Percentiles rank a stretch among this genome's conserved stretches.
These are phyloP conservation scores for Aspergillus piperis DNA, from an alignment of 2,329 filamentous ascomycete genomes.

Conservation along the genomic window DNA sequence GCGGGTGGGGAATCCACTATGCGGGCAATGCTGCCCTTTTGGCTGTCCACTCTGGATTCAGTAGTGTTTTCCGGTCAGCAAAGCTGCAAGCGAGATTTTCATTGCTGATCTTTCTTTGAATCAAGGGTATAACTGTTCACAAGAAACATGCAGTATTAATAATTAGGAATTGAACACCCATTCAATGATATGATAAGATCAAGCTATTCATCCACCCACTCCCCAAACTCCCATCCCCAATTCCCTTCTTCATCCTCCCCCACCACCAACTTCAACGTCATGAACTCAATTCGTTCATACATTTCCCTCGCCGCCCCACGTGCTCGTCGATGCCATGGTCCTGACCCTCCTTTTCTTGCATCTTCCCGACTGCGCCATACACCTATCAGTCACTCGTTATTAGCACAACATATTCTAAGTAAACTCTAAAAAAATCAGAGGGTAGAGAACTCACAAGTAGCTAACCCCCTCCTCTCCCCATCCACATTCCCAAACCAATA, in stretches of 20 bases:
- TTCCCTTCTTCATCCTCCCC: conserved; percentile 54
- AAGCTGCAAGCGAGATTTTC: no score
- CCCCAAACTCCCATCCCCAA: conserved; percentile 63
- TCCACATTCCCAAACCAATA: conserved; percentile 88
- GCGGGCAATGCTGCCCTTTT: conserved; percentile 12
- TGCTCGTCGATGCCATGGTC: conserved; percentile 59
- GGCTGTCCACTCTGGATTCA: background rate
- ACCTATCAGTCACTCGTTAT: conserved; percentile 49
- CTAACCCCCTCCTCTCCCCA: conserved; percentile 71
- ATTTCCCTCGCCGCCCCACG: conserved; percentile 50
- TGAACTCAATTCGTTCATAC: conserved; percentile 67
- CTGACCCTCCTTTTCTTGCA: conserved; percentile 61
- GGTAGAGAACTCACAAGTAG: conserved; percentile 63
- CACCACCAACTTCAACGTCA: conserved; percentile 65
- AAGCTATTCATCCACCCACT: conserved; percentile 49
- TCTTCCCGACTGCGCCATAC: conserved; percentile 62
- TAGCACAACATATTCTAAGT: background rate
- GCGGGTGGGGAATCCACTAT: background rate
- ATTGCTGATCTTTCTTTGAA: background rate
- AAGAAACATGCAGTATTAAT: background rate
- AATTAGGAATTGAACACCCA: no score
- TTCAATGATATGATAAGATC: no score
- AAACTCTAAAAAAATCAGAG: background rate
- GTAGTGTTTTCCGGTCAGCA: no score
- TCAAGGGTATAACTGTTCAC: background rate